Evolutionary conservation across 495 filamentous ascomycete species (phyloP).

Genomic region (Lasiosphaeris hirsuta): DNA sequence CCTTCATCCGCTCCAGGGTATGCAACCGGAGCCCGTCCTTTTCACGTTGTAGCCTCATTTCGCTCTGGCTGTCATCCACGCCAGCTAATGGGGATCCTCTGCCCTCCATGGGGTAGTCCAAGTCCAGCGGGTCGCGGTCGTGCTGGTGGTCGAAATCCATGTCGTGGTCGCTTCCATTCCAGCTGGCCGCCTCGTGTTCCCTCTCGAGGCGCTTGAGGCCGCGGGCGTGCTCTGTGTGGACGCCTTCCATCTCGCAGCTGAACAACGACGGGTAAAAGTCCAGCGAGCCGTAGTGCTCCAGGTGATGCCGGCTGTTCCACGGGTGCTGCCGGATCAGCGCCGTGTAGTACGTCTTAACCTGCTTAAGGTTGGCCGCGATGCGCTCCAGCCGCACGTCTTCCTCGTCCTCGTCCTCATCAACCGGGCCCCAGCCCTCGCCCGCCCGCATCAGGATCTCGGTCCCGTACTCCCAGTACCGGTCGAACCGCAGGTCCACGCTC

Average conservation of each 20-base stretch:
- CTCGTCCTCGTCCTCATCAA: not conserved
- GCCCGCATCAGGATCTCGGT: constrained; percentile 42
- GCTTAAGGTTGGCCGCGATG: constrained; percentile 23
- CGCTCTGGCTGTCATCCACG: constrained; percentile 6
- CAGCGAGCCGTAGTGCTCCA: constrained; percentile 28
- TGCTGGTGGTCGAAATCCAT: not conserved
- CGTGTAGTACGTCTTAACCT: constrained; percentile 32
- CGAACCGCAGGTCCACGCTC: constrained; percentile 35
- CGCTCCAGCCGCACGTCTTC: not conserved
- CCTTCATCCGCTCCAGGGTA: constrained; percentile 30
- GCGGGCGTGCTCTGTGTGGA: constrained; percentile 26
- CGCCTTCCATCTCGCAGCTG: constrained; percentile 37
- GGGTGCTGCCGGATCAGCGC: constrained; percentile 39
- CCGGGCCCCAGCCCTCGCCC: constrained; percentile 31
- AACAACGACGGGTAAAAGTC: constrained; percentile 44
- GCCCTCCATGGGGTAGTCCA: not conserved
- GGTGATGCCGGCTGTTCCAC: constrained; percentile 26
- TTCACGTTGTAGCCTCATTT: constrained; percentile 8
- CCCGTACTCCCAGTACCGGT: constrained; percentile 41
- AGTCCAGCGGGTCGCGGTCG: not conserved
- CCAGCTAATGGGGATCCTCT: not conserved
- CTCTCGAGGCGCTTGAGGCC: constrained; percentile 16
- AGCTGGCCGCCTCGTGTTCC: not conserved
- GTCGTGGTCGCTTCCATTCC: not conserved
- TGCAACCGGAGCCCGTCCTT: constrained; percentile 26